Evolutionary conservation across 345 rosid species (phyloP), one percentile per base, ranked within the genome.

Genomic region (Balakata baccata): DNA sequence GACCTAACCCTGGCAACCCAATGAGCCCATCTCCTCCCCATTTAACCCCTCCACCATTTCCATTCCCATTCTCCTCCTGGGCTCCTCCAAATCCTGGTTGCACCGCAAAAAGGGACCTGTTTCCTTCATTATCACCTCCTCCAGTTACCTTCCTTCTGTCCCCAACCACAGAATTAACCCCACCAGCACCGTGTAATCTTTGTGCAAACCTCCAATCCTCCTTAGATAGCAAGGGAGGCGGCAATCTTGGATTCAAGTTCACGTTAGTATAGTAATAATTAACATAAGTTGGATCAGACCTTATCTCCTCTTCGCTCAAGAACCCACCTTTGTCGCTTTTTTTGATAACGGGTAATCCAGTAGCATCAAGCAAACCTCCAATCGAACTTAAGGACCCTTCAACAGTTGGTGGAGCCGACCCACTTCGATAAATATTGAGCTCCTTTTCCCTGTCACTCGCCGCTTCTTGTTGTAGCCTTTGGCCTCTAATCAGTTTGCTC

Each of bases 401-500:
- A 18, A 94, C 92, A 1, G 96, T 90, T 16, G 98, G 98, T 0
- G 98, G 98, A 14, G 98, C 97, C 17, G 98, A 94, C 76, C 97
- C 98, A 79, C 97, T 92, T 78, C 98, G 73, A 75, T 80, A 88
- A 68, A 90, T 78, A 71, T 80, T 86, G 72, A 87, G 89, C 63
- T 90, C 97, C 46, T 86, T 74, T 80, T 94, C 97, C 53, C 86
- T 83, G 79, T 90, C 94, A 85, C 79, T 69, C 16, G 72, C 68
- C 53, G 85, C 69, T 61, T 72, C 72, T 63, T 81, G 80, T 62
- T 81, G 85, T 38, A 74, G 72, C 71, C 82, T 81, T 76, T 84
- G 86, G 71, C 87, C 89, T 64, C 86, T 82, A 41, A 85, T 79
- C 79, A 89, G 83, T 74, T 81, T 80, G 64, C 83, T 71, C 68